Conservation (phyloP, 768 basidiomycete genomes). For the Mycena galopus region DNA sequence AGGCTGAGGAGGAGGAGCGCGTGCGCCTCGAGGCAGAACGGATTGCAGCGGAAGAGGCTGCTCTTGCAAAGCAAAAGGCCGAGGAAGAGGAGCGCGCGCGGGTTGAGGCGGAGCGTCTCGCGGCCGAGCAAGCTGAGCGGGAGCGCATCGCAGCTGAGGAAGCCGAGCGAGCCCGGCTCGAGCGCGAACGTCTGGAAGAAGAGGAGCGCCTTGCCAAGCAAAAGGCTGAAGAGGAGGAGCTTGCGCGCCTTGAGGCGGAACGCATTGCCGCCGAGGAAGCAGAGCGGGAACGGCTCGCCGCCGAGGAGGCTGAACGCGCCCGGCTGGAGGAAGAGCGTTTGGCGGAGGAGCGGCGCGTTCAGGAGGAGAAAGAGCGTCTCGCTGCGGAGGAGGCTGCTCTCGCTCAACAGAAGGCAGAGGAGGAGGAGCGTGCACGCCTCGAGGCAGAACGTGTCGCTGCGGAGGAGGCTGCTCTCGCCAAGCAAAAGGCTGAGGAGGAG, state of each 20-base stretch:
- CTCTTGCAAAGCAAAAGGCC: background rate
- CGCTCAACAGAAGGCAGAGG: slow-evolving; percentile 12
- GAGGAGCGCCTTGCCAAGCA: slow-evolving; percentile 6
- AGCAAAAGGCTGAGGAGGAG: background rate
- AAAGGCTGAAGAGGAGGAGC: slow-evolving; percentile 15
- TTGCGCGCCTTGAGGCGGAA: slow-evolving; percentile 10
- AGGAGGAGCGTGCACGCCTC: background rate
- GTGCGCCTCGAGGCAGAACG: background rate
- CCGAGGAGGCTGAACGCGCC: slow-evolving; percentile 9
- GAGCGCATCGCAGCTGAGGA: slow-evolving; percentile 6
- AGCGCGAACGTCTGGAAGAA: background rate
- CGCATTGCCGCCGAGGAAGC: slow-evolving; percentile 16
- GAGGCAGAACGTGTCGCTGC: background rate
- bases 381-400: background rate
- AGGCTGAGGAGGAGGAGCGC: slow-evolving; percentile 14
- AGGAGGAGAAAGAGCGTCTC: background rate
- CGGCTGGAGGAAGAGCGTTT: slow-evolving; percentile 14
- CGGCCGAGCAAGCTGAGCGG: slow-evolving; percentile 16
- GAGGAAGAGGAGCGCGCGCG: background rate
- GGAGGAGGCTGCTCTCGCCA: background rate
- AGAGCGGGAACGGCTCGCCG: slow-evolving; percentile 12
- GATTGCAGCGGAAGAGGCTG: background rate
- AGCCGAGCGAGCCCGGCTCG: background rate
- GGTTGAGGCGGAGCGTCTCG: slow-evolving; percentile 5
- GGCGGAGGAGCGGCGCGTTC: slow-evolving; percentile 1